phyloP scores from a whole-genome alignment of 371 early-diverging fungal species.

The Mucor circinelloides region DNA sequence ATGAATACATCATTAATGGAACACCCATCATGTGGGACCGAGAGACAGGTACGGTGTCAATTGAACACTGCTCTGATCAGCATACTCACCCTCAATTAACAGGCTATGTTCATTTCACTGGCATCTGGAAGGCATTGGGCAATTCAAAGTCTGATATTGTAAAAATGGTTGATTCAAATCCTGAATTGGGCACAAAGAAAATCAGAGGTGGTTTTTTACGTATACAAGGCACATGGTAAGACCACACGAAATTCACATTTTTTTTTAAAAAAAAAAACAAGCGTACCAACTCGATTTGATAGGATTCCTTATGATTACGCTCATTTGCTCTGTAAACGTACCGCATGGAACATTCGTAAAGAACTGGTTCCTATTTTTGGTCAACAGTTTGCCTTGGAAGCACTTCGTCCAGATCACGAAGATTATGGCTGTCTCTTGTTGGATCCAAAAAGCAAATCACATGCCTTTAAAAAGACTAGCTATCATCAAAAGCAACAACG shows the following conservation, averaged over 20 bases:
- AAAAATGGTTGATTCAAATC: constrained; percentile 68
- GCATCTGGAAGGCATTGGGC: constrained; percentile 74
- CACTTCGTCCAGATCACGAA: constrained; percentile 53
- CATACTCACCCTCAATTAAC: background rate
- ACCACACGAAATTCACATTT: background rate
- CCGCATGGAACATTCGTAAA: constrained; percentile 61
- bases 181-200: constrained; percentile 62
- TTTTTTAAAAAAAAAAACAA: background rate
- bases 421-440: constrained; percentile 52
- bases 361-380: constrained; percentile 68
- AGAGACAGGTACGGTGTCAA: constrained; percentile 48
- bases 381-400: constrained; percentile 53
- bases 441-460: constrained; percentile 24
- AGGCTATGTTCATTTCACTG: constrained; percentile 73
- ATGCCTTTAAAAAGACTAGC: background rate
- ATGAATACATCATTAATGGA: constrained; percentile 63
- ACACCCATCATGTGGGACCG: constrained; percentile 78
- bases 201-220: constrained; percentile 72
- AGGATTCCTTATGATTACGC: constrained; percentile 69
- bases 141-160: constrained; percentile 72
- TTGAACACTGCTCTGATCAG: background rate
- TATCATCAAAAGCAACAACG: background rate
- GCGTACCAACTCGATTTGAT: too few relatives aligned
- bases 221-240: constrained; percentile 73
- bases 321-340: constrained; percentile 53